Conservation (phyloP, 2,329 filamentous ascomycete genomes). For the Ceratocystis ficicola region DNA sequence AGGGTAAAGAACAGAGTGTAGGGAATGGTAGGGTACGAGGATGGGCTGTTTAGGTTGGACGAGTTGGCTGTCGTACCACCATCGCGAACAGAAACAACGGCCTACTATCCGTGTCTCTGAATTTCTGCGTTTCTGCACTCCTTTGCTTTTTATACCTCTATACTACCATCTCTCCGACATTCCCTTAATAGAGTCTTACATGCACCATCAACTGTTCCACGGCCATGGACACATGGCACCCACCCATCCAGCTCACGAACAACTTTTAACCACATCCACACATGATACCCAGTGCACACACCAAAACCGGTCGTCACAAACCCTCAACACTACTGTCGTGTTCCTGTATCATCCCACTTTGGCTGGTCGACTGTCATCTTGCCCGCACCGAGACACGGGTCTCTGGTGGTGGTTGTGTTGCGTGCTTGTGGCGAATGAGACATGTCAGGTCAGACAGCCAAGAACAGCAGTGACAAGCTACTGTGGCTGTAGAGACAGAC, state of each 20-base stretch:
- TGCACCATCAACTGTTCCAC: too few species aligned
- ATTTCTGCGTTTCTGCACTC: too few species aligned
- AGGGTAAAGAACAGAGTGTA: background rate
- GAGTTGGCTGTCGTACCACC: background rate
- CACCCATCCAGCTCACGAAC: too few species aligned
- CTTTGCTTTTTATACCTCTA: too few species aligned
- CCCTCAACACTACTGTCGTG: background rate
- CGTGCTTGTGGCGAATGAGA: background rate
- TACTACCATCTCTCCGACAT: too few species aligned
- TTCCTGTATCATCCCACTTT: background rate
- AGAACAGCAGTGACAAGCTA: background rate
- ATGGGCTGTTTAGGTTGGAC: background rate
- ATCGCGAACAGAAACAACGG: background rate
- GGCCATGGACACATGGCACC: too few species aligned
- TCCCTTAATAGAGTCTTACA: too few species aligned
- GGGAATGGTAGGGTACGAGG: background rate
- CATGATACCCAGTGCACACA: background rate
- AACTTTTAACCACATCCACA: too few species aligned
- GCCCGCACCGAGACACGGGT: constrained; percentile 1
- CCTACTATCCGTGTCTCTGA: background rate
- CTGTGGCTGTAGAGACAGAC: background rate
- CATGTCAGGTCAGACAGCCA: background rate
- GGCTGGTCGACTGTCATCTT: background rate
- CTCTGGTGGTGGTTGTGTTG: background rate
- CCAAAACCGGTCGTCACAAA: background rate